Conservation (phyloP, 2,329 filamentous ascomycete species). For the Exserohilum turcica region DNA sequence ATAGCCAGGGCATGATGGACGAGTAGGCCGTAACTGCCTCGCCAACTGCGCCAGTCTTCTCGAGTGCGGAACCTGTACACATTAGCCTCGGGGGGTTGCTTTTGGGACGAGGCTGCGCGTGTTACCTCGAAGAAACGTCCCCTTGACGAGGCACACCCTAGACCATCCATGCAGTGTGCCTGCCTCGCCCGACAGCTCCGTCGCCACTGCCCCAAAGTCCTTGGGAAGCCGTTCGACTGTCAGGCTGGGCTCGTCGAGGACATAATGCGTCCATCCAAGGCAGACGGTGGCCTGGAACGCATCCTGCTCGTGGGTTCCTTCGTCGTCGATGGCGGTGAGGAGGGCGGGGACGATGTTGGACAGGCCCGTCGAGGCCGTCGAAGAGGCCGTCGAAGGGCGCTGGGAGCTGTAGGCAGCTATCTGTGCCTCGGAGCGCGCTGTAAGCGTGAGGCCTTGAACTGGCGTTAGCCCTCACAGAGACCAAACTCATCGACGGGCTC, state of each 20-base stretch:
- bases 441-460: constrained; percentile 52
- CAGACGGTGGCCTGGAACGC: constrained; percentile 80
- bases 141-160: constrained; percentile 78
- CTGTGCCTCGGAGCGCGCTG: constrained; percentile 54
- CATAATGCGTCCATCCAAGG: constrained; percentile 84
- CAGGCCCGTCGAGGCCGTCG: constrained; percentile 38
- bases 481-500: constrained; percentile 4
- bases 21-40: constrained; percentile 71
- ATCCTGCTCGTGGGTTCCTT: constrained; percentile 57
- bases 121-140: constrained; percentile 75
- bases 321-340: constrained; percentile 48
- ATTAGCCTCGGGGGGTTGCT: constrained; percentile 11
- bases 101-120: background rate
- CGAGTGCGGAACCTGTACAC: constrained; percentile 52
- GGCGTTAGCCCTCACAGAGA: constrained; percentile 21
- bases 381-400: constrained; percentile 50
- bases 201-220: constrained; percentile 55
- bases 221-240: constrained; percentile 67
- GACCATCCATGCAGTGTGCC: constrained; percentile 72
- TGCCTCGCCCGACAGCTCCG: constrained; percentile 26
- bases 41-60: constrained; percentile 46
- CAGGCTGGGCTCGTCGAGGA: constrained; percentile 68
- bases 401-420: constrained; percentile 51
- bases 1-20: constrained; percentile 68
- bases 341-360: constrained; percentile 50